Conservation (phyloP, 768 basidiomycete genomes). For the Zangia roseola region DNA sequence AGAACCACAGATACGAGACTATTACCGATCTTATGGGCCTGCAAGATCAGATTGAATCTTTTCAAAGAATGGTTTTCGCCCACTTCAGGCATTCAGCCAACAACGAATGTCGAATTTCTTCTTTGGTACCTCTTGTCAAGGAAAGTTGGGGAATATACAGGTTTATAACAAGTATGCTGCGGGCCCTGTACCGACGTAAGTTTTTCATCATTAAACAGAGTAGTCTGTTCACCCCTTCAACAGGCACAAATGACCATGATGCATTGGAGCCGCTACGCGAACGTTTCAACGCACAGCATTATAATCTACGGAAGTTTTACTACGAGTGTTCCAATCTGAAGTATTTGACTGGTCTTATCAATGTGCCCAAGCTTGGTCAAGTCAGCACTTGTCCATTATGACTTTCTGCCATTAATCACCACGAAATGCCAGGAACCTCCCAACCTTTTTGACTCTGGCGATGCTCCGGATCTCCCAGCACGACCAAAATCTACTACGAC, state of each 20-base stretch:
- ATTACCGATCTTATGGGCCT: conserved; percentile 96
- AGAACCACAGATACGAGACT: conserved; percentile 79
- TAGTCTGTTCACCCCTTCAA: conserved; percentile 1
- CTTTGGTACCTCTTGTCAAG: conserved; percentile 95
- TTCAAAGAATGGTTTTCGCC: conserved; percentile 96
- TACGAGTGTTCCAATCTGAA: conserved; percentile 99
- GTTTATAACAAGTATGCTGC: conserved; percentile 98
- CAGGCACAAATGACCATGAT: conserved; percentile 88
- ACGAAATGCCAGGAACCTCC: conserved; percentile 76
- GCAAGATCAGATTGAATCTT: conserved; percentile 98
- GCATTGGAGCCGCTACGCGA: conserved; percentile 85
- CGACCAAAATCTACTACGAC: conserved; percentile 60
- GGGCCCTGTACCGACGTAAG: conserved; percentile 92
- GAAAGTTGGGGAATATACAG: conserved; percentile 99
- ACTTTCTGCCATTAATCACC: not conserved
- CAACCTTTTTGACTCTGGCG: conserved; percentile 82
- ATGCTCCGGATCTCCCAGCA: conserved; percentile 84
- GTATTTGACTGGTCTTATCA: conserved; percentile 95
- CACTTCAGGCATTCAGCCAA: conserved; percentile 89
- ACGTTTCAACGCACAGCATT: conserved; percentile 89
- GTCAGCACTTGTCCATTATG: conserved; percentile 36
- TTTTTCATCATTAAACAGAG: conserved; percentile 22
- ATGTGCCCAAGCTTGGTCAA: conserved; percentile 95
- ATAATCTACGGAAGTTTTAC: conserved; percentile 94
- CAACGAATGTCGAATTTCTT: conserved; percentile 96